A percentile compares a stretch with the other conserved stretches of the same genome.
phyloP scores from a whole-genome alignment of 2,329 filamentous ascomycete genomes.

The Elsinoe necatrix region DNA sequence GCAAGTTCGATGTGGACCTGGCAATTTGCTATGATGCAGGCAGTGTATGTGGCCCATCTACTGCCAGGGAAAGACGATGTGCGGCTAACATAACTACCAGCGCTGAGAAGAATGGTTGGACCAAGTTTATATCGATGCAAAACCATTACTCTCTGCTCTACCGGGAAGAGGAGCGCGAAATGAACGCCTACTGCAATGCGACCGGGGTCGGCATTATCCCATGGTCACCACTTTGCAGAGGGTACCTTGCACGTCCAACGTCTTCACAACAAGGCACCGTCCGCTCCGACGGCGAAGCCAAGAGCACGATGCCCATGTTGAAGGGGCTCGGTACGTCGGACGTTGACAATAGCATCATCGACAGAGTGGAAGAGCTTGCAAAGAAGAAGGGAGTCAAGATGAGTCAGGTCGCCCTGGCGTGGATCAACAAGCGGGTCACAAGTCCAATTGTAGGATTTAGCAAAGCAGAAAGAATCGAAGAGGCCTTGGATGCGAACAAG shows the following conservation, averaged over 20 bases:
- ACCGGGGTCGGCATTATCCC: slow-evolving; percentile 44
- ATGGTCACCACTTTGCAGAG: slow-evolving; percentile 35
- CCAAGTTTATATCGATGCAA: slow-evolving; percentile 54
- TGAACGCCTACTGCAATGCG: slow-evolving; percentile 43
- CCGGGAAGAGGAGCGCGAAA: slow-evolving; percentile 54
- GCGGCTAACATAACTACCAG: slow-evolving; percentile 15
- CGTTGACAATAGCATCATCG: slow-evolving; percentile 45
- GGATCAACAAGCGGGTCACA: slow-evolving; percentile 36
- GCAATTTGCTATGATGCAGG: slow-evolving; percentile 37
- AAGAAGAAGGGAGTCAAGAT: slow-evolving; percentile 51
- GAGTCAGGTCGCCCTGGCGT: slow-evolving; percentile 56
- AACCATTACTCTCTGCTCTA: slow-evolving; percentile 51
- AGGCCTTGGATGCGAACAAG: slow-evolving; percentile 38
- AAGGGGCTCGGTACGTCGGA: slow-evolving; percentile 26
- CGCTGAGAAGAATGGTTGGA: slow-evolving; percentile 50
- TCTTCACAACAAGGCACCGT: slow-evolving; percentile 30
- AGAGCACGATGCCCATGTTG: slow-evolving; percentile 21
- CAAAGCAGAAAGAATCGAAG: slow-evolving; percentile 41
- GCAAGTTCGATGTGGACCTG: slow-evolving; percentile 40
- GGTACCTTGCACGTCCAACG: slow-evolving; percentile 34
- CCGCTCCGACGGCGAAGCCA: slow-evolving; percentile 33
- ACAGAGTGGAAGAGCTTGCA: slow-evolving; percentile 50
- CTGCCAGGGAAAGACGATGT: neutral
- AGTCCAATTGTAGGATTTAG: slow-evolving; percentile 47
- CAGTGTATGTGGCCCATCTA: slow-evolving; percentile 16